Base-by-base conservation (phyloP, 345 rosid genomes). In the Rhizophora apiculata region DNA sequence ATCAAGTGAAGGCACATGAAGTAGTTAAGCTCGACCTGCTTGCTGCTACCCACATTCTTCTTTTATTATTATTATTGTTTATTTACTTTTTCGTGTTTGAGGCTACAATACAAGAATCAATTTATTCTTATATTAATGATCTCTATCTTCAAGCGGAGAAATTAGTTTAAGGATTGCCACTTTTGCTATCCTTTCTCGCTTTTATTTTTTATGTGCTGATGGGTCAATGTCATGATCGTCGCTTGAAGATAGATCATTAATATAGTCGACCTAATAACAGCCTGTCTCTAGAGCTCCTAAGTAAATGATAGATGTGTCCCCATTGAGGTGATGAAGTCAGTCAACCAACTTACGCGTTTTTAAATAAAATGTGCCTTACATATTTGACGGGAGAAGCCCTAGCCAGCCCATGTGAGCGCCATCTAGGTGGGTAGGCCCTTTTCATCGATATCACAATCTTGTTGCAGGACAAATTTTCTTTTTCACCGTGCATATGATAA, bases 401-500 rank as follows among this genome's bases (percentile, higher is more conserved):
- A 66, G 63, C 82, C 82, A 81, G 2, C 75, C 85, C 84, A 83
- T 81, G 87, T 83, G 82, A 49, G n/a, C 21, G 48, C 67, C 63
- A 65, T 65, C 74, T 46, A 6, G 36, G 72, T 46, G 5, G 36
- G 72, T 66, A 70, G 76, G 84, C 46, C 75, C 83, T 58, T 46
- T 61, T 43, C 65, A 8, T 53, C 20, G 67, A 5, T 15, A 29
- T 62, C 21, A 24, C 29, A 30, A 58, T 68, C 74, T 11, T 18
- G 32, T 60, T 74, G 75, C 71, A 31, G 52, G 73, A 64, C 76
- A 60, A 49, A 32, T 57, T 64, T 52, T 68, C 60, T 39, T 36
- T 69, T 61, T 13, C 51, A 63, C 68, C 75, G 57, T 69, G 62
- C 31, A 59, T 8, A 31, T 53, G 65, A 62, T 1, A 36, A 48